Base-by-base conservation (phyloP, 169 alveolate species). In the Eimeria acervulina region DNA sequence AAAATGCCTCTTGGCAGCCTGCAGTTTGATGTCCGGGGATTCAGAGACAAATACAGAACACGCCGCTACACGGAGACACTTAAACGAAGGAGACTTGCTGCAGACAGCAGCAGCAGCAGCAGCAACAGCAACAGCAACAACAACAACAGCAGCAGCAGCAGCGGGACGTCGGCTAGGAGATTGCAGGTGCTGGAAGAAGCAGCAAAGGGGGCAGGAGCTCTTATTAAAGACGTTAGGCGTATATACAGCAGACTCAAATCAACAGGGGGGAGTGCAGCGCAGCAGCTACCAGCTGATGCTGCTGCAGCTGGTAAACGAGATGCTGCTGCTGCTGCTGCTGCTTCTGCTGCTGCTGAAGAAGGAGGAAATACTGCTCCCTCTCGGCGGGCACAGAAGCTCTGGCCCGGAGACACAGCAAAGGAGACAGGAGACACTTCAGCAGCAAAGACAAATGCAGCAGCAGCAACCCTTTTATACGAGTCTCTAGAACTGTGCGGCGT, bases 401-500 rank as follows among this genome's bases (percentile, higher is more conserved):
- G 80, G 80, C 15, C 12, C 33, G 33, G 12, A 15, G 33, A 68
- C 33, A 68, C 26, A 68, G 80, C 12, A 68, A 33, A 68, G n/a
- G n/a, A n/a, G n/a, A n/a, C n/a, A n/a, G n/a, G n/a, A n/a, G n/a
- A n/a, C n/a, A n/a, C n/a, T n/a, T n/a, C n/a, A n/a, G n/a, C n/a
- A n/a, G n/a, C n/a, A n/a, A n/a, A n/a, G n/a, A n/a, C n/a, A n/a
- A n/a, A n/a, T n/a, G n/a, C n/a, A n/a, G n/a, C 40, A n/a, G 80
- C 40, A n/a, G 33, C 26, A 68, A 68, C 23, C 12, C 33, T 2
- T 33, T 21, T 88, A 4, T 33, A 63, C 28, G 94, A 88, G 33
- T 47, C 40, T n/a, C 81, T 63, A 40, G 94, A 88, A 21, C 94
- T 88, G 31, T 88, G 94, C 33, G 94, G 94, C n/a, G 44, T 88